A percentile compares a stretch with the other conserved stretches of the same genome.
Evolutionary conservation across 2,329 filamentous ascomycete genomes (phyloP).

Genomic region (Mycogone perniciosa): DNA sequence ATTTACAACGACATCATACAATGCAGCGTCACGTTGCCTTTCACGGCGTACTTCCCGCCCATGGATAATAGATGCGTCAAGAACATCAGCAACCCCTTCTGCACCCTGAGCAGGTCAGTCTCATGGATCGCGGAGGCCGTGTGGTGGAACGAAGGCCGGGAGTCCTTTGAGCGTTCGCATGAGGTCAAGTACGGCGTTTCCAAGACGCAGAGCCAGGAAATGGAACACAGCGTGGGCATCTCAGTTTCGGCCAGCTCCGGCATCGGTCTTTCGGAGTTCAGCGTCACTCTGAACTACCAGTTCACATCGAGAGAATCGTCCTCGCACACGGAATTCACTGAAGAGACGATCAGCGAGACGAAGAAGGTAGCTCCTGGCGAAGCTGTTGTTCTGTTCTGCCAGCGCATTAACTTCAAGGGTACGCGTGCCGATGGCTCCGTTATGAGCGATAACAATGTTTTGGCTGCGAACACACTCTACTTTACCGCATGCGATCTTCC

Average conservation of each 20-base stretch:
- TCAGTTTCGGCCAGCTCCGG: neutral
- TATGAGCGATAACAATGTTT: neutral
- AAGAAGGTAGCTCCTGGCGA: neutral
- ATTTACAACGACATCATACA: neutral
- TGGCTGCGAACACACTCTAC: neutral
- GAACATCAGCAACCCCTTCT: conserved; percentile 1
- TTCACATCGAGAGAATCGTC: neutral
- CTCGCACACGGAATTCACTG: conserved; percentile 3
- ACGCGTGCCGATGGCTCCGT: neutral
- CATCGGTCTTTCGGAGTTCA: neutral
- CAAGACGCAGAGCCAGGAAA: conserved; percentile 1
- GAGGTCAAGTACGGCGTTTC: conserved; percentile 3
- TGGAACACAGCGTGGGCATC: conserved; percentile 1
- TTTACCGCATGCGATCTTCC: conserved; percentile 1
- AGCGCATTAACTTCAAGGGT: conserved; percentile 1
- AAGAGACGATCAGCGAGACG: neutral
- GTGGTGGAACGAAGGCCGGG: neutral
- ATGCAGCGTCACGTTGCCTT: neutral
- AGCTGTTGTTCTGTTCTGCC: conserved; percentile 1
- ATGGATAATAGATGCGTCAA: neutral
- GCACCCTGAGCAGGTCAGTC: neutral
- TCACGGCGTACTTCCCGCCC: neutral
- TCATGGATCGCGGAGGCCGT: neutral
- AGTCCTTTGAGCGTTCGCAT: neutral
- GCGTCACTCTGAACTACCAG: conserved; percentile 8